Base-by-base conservation (phyloP, 257 asterid species). In the Verbena officinalis region DNA sequence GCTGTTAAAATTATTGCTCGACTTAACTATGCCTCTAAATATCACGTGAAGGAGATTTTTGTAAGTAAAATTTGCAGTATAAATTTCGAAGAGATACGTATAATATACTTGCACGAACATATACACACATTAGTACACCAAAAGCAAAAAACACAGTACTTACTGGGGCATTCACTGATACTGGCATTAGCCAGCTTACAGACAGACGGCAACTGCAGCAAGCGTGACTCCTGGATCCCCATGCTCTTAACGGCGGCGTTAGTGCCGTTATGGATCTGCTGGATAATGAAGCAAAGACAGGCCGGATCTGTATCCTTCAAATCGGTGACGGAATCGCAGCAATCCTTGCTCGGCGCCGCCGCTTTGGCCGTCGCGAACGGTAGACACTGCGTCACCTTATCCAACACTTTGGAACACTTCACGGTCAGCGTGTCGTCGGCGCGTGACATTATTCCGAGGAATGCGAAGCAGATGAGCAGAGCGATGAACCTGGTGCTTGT, bases 141-240 rank as follows among this genome's bases (percentile, higher is more conserved):
- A 34, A 16, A 27, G 33, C 5, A 2, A 23, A 13, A 50, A 43
- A 20, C 13, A 63, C 20, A 13, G 12, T n/a, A 15, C 84, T 82
- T 81, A 92, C 99, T 78, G 12, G 99, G 99, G 70, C 99, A 93
- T 0, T 87, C 85, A 39, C 66, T 1, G 70, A 75, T 24, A 56
- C 87, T 84, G 24, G 95, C 92, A 9, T 87, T 85, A 6, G 73
- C 44, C 39, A 90, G 65, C 45, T 79, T 81, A 67, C 99, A 93
- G 13, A 78, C 88, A 15, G 97, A 76, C 13, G 95, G 96, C 6
- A 90, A 63, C 86, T 86, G 95, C 59, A 90, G 95, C 70, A 93
- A 50, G 21, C 88, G 84, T 3, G 85, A 27, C 64, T 90, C 96
- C 66, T 87, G 88, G 15, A 93, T 23, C 0, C 97, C 97, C 94